phyloP scores from a whole-genome alignment of 2,329 filamentous ascomycete genomes.

The Aspergillus calidoustus region DNA sequence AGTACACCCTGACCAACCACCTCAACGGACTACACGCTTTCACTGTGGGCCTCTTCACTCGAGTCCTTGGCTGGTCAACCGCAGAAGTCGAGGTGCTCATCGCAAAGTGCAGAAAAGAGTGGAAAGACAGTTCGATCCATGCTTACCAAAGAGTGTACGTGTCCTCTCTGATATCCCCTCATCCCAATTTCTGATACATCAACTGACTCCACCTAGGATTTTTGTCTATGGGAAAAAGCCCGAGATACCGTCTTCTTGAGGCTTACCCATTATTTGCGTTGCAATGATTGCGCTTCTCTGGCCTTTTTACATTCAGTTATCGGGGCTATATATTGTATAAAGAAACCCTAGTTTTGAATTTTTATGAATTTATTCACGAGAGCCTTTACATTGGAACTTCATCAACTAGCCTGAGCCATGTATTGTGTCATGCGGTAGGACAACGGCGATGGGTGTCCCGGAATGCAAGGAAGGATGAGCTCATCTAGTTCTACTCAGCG shows the following conservation, averaged over 20 bases:
- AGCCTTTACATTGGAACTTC: not conserved
- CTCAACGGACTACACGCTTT: constrained; percentile 3
- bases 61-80: not conserved
- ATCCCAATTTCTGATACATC: not conserved
- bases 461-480: too few species aligned
- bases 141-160: constrained; percentile 7
- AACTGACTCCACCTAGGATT: not conserved
- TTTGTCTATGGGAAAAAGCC: constrained; percentile 3
- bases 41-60: not conserved
- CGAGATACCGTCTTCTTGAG: not conserved
- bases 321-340: not conserved
- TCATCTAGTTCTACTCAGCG: not conserved
- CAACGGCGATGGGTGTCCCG: too few species aligned
- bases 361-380: not conserved
- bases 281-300: not conserved
- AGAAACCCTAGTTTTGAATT: not conserved
- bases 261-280: not conserved
- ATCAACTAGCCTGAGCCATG: too few species aligned
- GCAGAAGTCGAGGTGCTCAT: constrained; percentile 2
- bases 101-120: not conserved
- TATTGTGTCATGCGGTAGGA: too few species aligned
- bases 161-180: not conserved
- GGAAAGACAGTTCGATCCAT: constrained; percentile 6
- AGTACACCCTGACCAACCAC: constrained; percentile 10
- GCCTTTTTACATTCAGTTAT: not conserved